phyloP scores from a whole-genome alignment of 768 basidiomycete species.

The Wakefieldia striispora region DNA sequence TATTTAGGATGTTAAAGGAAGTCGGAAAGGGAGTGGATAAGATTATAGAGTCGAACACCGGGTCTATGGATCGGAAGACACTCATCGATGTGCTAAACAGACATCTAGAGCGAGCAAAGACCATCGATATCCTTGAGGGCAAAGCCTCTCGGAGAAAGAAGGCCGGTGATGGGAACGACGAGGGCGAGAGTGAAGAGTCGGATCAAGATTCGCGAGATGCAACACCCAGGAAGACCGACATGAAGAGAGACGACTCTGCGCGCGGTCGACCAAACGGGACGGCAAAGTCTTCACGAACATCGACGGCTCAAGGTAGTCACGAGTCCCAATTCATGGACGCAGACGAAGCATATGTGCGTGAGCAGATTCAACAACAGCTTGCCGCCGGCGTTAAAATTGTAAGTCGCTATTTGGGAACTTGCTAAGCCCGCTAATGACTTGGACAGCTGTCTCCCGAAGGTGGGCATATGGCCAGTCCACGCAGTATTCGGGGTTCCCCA shows the following conservation, averaged over 20 bases:
- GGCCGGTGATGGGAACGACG: slow-evolving; percentile 32
- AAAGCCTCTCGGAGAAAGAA: slow-evolving; percentile 35
- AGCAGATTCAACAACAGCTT: slow-evolving; percentile 85
- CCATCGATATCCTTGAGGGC: slow-evolving; percentile 85
- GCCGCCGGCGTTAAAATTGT: slow-evolving; percentile 73
- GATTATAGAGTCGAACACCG: slow-evolving; percentile 60
- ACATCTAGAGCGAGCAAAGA: slow-evolving; percentile 79
- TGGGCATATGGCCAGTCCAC: slow-evolving; percentile 58
- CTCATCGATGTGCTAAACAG: slow-evolving; percentile 79
- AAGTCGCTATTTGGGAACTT: slow-evolving; percentile 23
- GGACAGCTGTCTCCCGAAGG: slow-evolving; percentile 60
- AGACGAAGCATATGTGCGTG: slow-evolving; percentile 76
- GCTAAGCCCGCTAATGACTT: slow-evolving; percentile 11
- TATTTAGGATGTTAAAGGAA: slow-evolving; percentile 92
- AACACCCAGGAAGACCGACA: slow-evolving; percentile 56
- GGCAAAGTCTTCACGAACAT: slow-evolving; percentile 35
- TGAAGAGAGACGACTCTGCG: slow-evolving; percentile 37
- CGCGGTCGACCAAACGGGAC: slow-evolving; percentile 29
- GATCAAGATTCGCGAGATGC: slow-evolving; percentile 52
- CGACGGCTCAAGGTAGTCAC: slow-evolving; percentile 47
- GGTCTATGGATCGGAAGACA: slow-evolving; percentile 72
- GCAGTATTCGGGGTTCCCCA: slow-evolving; percentile 70
- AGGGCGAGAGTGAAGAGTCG: slow-evolving; percentile 36
- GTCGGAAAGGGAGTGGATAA: slow-evolving; percentile 73
- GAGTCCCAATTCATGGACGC: slow-evolving; percentile 89